Evolutionary conservation across 139 green algal genomes (phyloP).

Genomic region (Closterium sp.): DNA sequence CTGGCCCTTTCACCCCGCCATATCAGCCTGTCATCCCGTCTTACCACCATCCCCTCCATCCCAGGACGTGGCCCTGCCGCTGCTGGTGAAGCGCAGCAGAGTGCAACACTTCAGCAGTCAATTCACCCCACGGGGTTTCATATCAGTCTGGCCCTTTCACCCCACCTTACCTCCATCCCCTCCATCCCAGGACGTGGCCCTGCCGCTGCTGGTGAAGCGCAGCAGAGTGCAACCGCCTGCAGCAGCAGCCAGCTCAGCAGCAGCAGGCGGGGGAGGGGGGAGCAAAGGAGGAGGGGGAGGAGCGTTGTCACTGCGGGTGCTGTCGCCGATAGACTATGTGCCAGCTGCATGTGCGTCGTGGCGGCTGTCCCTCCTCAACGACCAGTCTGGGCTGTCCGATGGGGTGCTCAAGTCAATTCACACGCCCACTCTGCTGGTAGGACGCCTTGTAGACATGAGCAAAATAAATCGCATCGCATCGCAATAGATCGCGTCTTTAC

Average conservation of each 20-base stretch:
- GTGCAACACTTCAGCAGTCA: too few species aligned
- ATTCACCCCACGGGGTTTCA: too few species aligned
- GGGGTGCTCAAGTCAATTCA: not conserved
- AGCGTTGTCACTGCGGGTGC: not conserved
- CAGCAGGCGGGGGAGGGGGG: too few species aligned
- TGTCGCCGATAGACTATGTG: constrained; percentile 39
- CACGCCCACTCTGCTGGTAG: constrained; percentile 14
- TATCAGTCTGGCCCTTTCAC: too few species aligned
- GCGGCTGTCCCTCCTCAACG: constrained; percentile 25
- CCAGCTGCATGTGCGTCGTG: constrained; percentile 32
- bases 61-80: too few species aligned
- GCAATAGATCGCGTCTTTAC: too few species aligned
- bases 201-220: constrained; percentile 71
- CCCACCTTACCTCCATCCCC: not conserved
- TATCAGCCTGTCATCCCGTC: too few species aligned
- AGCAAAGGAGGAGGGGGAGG: not conserved
- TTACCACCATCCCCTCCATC: not conserved
- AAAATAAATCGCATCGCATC: too few species aligned
- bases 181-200: constrained; percentile 59
- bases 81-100: too few species aligned
- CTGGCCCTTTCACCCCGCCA: too few species aligned
- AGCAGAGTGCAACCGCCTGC: constrained; percentile 48
- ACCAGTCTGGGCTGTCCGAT: constrained; percentile 20
- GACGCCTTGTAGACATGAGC: not conserved
- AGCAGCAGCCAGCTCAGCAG: not conserved